These are phyloP conservation scores for Auriscalpium orientale DNA, from an alignment of 768 basidiomycete species.

Conservation along the genomic window DNA sequence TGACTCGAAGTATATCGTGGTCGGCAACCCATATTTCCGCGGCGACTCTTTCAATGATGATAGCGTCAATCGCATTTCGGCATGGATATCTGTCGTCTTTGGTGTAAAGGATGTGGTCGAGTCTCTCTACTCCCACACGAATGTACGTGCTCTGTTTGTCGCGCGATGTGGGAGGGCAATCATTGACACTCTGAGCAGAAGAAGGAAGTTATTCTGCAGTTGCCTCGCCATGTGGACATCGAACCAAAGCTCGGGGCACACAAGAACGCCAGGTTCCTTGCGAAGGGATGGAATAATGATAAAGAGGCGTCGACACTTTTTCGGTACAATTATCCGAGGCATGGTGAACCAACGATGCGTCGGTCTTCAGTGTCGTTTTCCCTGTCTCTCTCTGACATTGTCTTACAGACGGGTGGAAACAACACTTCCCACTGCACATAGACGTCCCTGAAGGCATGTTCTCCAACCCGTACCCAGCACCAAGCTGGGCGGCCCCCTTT, in stretches of 20 bases:
- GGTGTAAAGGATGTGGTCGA: slow-evolving; percentile 9
- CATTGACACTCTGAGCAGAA: slow-evolving; percentile 1
- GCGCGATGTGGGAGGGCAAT: no score
- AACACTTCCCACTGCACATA: background rate
- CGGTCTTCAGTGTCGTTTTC: background rate
- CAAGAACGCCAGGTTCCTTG: slow-evolving; percentile 6
- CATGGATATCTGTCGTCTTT: slow-evolving; percentile 8
- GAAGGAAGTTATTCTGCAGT: slow-evolving; percentile 9
- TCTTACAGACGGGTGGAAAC: slow-evolving; percentile 9
- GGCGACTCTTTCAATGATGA: background rate
- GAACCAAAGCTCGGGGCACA: slow-evolving; percentile 7
- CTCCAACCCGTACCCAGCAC: slow-evolving; percentile 6
- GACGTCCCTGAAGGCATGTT: background rate
- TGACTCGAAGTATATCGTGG: slow-evolving; percentile 8
- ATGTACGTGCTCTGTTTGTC: background rate
- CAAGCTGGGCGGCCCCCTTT: slow-evolving; percentile 5
- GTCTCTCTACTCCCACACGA: background rate
- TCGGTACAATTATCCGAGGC: slow-evolving; percentile 4
- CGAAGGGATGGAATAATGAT: background rate
- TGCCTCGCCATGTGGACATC: background rate
- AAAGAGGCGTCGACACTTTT: slow-evolving; percentile 3
- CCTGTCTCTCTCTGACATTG: background rate
- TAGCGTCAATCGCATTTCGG: slow-evolving; percentile 6
- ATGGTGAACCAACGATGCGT: slow-evolving; percentile 11
- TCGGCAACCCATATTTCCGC: slow-evolving; percentile 8